These are phyloP conservation scores for Thraustochytrium striatum DNA, from an alignment of 352 stramenopile species.

Conservation along the genomic window DNA sequence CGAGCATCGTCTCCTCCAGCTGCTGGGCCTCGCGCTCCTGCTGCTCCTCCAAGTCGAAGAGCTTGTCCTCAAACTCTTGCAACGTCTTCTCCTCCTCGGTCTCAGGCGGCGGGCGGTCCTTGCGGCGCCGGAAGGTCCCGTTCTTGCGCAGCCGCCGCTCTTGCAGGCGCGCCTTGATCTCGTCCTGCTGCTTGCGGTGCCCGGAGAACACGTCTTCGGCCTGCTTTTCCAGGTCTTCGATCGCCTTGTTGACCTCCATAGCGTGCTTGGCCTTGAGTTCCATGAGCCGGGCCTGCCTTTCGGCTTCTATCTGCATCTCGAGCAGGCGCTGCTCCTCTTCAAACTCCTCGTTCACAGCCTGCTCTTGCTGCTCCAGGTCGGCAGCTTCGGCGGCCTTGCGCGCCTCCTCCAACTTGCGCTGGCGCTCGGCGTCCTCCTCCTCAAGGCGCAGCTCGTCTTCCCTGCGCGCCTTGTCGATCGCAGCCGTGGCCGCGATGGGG, in stretches of 20 bases:
- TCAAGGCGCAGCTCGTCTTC: no score
- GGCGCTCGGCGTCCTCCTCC: not conserved
- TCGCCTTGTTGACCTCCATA: constrained; percentile 1
- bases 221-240: not conserved
- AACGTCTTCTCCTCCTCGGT: not conserved
- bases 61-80: not conserved
- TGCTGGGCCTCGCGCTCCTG: not conserved
- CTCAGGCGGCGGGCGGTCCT: not conserved
- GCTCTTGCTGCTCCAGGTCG: not conserved
- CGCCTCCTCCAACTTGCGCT: not conserved
- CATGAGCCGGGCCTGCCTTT: constrained; percentile 3
- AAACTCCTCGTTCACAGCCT: not conserved
- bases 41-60: not conserved
- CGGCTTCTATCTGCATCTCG: not conserved
- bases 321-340: constrained; percentile 14
- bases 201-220: constrained; percentile 18
- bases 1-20: not conserved
- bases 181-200: constrained; percentile 36
- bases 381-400: not conserved
- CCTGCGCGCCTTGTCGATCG: no score
- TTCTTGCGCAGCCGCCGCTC: not conserved
- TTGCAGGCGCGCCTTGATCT: constrained; percentile 18
- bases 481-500: no score
- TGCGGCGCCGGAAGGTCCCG: not conserved
- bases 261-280: constrained; percentile 24